Conservation (phyloP, 768 basidiomycete genomes). For the Kwoniella dendrophila region DNA sequence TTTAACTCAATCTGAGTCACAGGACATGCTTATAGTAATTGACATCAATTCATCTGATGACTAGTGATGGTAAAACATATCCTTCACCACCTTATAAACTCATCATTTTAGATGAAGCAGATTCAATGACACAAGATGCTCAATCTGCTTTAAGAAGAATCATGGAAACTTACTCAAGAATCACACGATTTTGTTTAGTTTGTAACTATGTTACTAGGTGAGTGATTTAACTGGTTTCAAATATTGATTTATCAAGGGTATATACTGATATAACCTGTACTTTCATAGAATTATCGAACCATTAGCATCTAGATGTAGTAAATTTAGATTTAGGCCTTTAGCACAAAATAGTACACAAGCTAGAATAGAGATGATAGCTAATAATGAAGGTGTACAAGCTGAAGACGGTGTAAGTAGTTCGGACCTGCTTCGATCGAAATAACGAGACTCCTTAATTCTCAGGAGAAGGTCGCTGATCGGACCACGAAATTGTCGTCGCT, state of each 20-base stretch:
- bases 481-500: background rate
- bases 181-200: constrained; percentile 95
- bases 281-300: constrained; percentile 89
- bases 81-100: constrained; percentile 99
- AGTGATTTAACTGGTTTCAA: constrained; percentile 31
- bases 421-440: background rate
- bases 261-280: constrained; percentile 1
- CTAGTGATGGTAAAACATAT: constrained; percentile 66
- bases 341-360: constrained; percentile 73
- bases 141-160: constrained; percentile 96
- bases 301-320: constrained; percentile 95
- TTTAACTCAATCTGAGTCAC: no score
- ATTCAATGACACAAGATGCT: constrained; percentile 99
- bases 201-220: constrained; percentile 99
- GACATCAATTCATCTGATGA: background rate
- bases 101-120: constrained; percentile 97
- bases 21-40: background rate
- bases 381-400: constrained; percentile 66
- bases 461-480: background rate
- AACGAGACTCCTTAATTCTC: background rate
- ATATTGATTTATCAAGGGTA: background rate
- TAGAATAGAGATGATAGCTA: constrained; percentile 78
- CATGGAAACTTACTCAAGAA: constrained; percentile 98
- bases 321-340: constrained; percentile 95
- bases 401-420: constrained; percentile 55